phyloP scores from a whole-genome alignment of 2,329 filamentous ascomycete species.

The Pseudocercospora crystallina region DNA sequence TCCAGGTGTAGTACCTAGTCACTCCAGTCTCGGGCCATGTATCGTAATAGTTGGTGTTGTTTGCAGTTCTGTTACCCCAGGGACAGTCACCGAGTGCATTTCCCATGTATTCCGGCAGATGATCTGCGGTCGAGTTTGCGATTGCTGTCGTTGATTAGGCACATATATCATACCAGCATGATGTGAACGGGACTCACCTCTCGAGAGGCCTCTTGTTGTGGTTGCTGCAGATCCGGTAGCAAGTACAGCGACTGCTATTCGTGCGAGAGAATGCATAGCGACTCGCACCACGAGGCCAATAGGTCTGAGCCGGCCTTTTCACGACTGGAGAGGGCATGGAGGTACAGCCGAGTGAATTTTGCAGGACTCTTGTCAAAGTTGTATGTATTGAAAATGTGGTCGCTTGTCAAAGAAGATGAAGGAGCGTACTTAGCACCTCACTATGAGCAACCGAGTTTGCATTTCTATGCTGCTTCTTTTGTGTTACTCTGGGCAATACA shows the following conservation, averaged over 20 bases:
- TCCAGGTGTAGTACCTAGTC: conserved; percentile 32
- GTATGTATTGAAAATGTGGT: no score
- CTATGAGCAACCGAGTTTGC: no score
- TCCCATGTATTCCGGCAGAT: conserved; percentile 6
- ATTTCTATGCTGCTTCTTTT: no score
- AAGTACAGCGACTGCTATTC: background rate
- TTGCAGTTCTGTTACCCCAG: conserved; percentile 31
- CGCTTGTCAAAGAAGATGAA: no score
- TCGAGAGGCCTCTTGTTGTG: background rate
- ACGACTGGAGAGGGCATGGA: no score
- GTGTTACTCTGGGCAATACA: no score
- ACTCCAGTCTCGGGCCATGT: conserved; percentile 33
- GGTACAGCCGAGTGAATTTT: no score
- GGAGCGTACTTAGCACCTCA: no score
- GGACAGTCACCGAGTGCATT: conserved; percentile 19
- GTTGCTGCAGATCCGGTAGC: background rate
- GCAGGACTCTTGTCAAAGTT: no score
- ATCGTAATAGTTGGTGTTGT: conserved; percentile 34
- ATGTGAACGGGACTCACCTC: background rate
- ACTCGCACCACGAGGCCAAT: no score
- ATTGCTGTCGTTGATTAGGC: background rate
- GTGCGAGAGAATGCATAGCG: background rate
- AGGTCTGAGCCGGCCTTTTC: no score
- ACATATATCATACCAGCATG: background rate
- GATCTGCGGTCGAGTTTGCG: conserved; percentile 1